These are phyloP conservation scores for Coemansia sp. DNA, from an alignment of 192 early-diverging fungal species.

Conservation along the genomic window DNA sequence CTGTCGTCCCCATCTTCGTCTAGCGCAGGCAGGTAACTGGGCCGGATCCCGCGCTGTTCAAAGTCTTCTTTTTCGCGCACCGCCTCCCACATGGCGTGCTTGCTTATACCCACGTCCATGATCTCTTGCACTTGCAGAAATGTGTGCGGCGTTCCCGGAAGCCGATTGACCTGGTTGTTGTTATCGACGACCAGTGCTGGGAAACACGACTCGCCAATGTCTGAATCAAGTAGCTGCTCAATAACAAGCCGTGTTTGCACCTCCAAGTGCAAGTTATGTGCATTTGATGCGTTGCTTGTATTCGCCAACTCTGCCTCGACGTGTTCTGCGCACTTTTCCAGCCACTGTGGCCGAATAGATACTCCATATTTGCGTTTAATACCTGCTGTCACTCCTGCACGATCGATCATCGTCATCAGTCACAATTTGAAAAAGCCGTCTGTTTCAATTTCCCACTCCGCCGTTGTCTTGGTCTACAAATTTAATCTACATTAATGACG, in stretches of 20 bases:
- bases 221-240: slow-evolving; percentile 46
- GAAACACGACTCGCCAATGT: slow-evolving; percentile 42
- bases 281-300: background rate
- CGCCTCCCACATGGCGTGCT: slow-evolving; percentile 50
- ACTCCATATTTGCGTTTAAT: slow-evolving; percentile 32
- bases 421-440: slow-evolving; percentile 4
- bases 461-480: slow-evolving; percentile 4
- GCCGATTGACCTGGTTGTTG: slow-evolving; percentile 1
- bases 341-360: slow-evolving; percentile 24
- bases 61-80: slow-evolving; percentile 48
- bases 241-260: slow-evolving; percentile 35
- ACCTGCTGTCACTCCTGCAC: slow-evolving; percentile 12
- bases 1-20: slow-evolving; percentile 3
- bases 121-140: slow-evolving; percentile 48
- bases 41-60: slow-evolving; percentile 45
- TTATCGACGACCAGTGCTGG: slow-evolving; percentile 14
- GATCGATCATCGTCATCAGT: slow-evolving; percentile 33
- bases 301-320: slow-evolving; percentile 24
- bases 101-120: slow-evolving; percentile 47
- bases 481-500: background rate
- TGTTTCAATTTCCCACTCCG: slow-evolving; percentile 24
- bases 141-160: slow-evolving; percentile 22
- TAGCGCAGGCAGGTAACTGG: slow-evolving; percentile 38
- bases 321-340: slow-evolving; percentile 40
- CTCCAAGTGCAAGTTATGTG: slow-evolving; percentile 18